Conservation (phyloP, 441 rosid species). For the Caryocar brasiliense region DNA sequence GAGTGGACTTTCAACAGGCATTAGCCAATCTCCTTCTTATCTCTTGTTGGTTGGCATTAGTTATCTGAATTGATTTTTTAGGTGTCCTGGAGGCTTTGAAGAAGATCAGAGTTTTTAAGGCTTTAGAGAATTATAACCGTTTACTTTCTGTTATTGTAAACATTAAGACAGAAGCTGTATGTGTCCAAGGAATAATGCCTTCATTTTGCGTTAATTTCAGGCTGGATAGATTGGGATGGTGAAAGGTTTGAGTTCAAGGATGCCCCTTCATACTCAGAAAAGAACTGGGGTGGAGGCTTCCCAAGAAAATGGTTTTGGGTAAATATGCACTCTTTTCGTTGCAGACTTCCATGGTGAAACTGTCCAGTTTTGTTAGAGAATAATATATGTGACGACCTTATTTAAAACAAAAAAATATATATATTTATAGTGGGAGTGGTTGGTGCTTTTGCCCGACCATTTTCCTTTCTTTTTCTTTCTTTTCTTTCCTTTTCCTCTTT, state of each 20-base stretch:
- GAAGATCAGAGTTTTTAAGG: not conserved
- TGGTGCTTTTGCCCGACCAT: too few species aligned
- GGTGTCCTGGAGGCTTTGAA: not conserved
- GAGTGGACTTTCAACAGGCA: conserved; percentile 92
- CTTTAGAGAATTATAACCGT: too few species aligned
- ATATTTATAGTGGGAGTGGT: too few species aligned
- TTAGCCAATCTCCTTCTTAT: conserved; percentile 14
- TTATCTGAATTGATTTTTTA: not conserved
- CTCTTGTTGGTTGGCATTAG: not conserved
- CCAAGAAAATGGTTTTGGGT: conserved; percentile 99
- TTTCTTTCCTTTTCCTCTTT: too few species aligned
- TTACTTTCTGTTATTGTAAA: too few species aligned
- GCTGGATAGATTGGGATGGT: conserved; percentile 98
- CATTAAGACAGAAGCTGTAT: too few species aligned
- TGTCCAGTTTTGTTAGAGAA: too few species aligned
- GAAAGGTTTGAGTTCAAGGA: conserved; percentile 78
- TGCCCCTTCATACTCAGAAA: conserved; percentile 95
- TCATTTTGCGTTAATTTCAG: conserved; percentile 29
- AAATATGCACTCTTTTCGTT: conserved; percentile 16
- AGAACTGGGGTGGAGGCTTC: conserved; percentile 96
- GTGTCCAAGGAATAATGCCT: conserved; percentile 5
- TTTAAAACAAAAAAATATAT: too few species aligned
- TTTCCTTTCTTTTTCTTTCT: too few species aligned
- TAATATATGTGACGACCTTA: too few species aligned
- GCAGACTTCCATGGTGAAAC: not conserved